A percentile compares a stretch with the other conserved stretches of the same genome.
Conservation (phyloP, 2,329 filamentous ascomycete species). For the Calonectria pauciramosa region DNA sequence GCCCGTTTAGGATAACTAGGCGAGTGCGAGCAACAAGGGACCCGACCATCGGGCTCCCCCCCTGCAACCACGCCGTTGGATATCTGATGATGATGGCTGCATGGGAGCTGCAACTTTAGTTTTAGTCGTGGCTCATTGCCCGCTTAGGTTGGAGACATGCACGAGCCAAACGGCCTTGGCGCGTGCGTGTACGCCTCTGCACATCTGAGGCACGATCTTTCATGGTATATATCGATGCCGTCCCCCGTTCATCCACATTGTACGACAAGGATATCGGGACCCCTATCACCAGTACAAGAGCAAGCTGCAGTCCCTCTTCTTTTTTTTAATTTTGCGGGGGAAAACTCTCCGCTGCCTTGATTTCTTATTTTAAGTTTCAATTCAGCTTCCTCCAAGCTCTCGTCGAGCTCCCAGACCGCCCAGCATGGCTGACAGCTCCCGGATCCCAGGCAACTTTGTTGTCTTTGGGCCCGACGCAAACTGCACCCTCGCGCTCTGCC, state of each 20-base stretch:
- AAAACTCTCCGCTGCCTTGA: neutral
- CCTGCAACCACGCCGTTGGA: slow-evolving; percentile 7
- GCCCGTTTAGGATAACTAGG: neutral
- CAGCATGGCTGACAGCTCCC: slow-evolving; percentile 31
- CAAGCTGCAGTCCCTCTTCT: neutral
- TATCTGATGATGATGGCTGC: slow-evolving; percentile 10
- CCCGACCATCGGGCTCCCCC: neutral
- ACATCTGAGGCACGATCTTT: neutral
- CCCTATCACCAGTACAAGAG: neutral
- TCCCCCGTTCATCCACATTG: neutral
- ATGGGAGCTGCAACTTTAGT: neutral
- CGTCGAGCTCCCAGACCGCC: neutral
- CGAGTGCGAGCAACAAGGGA: slow-evolving; percentile 14
- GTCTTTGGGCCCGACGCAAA: slow-evolving; percentile 62
- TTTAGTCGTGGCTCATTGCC: neutral
- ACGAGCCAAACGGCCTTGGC: neutral
- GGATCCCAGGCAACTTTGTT: slow-evolving; percentile 31
- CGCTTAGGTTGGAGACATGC: neutral
- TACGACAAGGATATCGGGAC: neutral
- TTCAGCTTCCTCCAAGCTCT: neutral
- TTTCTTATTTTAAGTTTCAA: too few relatives aligned
- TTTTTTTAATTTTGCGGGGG: neutral
- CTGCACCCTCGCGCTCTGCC: slow-evolving; percentile 64
- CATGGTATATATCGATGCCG: neutral
- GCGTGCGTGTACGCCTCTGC: neutral